Percentiles rank a stretch among this genome's conserved stretches.
phyloP scores from a whole-genome alignment of 352 stramenopile species.

The Phytophthora melonis region DNA sequence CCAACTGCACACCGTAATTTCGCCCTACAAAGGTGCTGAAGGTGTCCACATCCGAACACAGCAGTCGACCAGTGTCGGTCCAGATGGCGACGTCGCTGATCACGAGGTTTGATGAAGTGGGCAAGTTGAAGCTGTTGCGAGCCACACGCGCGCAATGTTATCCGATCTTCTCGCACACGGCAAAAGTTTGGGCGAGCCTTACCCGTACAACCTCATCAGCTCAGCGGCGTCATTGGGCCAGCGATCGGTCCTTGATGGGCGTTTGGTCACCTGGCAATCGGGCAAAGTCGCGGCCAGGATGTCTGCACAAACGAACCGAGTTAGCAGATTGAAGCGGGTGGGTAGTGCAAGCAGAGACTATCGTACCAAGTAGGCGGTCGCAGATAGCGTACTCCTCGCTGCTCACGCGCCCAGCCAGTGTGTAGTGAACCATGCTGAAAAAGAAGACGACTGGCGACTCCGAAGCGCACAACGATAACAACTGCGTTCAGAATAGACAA shows the following conservation, averaged over 20 bases:
- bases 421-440: slow-evolving; percentile 66
- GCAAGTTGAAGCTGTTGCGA: slow-evolving; percentile 36
- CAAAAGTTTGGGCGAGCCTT: slow-evolving; percentile 6
- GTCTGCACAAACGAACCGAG: slow-evolving; percentile 37
- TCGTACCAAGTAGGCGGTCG: slow-evolving; percentile 70
- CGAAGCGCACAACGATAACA: background rate
- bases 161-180: background rate
- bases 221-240: slow-evolving; percentile 59
- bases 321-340: background rate
- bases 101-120: slow-evolving; percentile 50
- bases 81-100: slow-evolving; percentile 79
- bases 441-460: background rate
- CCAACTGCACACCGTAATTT: slow-evolving; percentile 73
- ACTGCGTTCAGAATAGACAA: slow-evolving; percentile 7
- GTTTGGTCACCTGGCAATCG: slow-evolving; percentile 67
- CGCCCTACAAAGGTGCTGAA: slow-evolving; percentile 72
- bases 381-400: slow-evolving; percentile 82
- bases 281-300: slow-evolving; percentile 62
- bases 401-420: slow-evolving; percentile 68
- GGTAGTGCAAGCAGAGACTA: background rate
- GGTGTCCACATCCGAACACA: slow-evolving; percentile 68
- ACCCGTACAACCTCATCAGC: slow-evolving; percentile 63
- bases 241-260: slow-evolving; percentile 48
- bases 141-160: slow-evolving; percentile 4
- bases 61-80: slow-evolving; percentile 65